Evolutionary conservation across 2,329 filamentous ascomycete species (phyloP), one percentile per base, ranked within the genome.

Genomic region (Diaporthe longicolla): DNA sequence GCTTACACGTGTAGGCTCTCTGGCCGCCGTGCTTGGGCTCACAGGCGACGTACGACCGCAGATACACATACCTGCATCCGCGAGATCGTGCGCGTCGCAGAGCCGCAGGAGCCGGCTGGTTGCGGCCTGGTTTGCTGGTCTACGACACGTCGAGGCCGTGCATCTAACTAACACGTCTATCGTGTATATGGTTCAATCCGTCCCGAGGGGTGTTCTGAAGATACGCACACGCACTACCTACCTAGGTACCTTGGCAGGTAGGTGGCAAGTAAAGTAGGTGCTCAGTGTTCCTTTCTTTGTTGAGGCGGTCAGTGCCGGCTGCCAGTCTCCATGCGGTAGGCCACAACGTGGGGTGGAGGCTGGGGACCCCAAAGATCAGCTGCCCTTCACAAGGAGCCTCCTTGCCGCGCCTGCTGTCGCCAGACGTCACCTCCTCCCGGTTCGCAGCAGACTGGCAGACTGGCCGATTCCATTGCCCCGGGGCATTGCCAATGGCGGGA

Each of bases 371-470:
- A 29, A 65, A 45, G 59, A 26, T 21, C 61, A 65, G 19, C 43
- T n/a, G 26, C 6, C 21, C 5, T 50, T 11, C 61, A 5, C 61
- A 48, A 65, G 61, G 61, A 65, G 43, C n/a, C 43, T 50, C 40
- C 61, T 63, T 63, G 59, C 59, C 59, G 59, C 59, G 58, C 40
- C 24, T 48, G 11, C 40, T 63, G 59, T 26, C 59, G 37, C 48
- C 59, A 21, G 40, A 48, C 40, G 26, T 48, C 59, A 48, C 40
- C 26, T 63, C 19, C 48, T 43, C 59, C 59, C 48, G 40, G 15
- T 65, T n/a, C 26, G 26, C 10, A 50, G 26, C 59, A 48, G 37
- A 65, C 19, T 35, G 59, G 26, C 59, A 48, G 37, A 65, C 19
- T 35, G 59, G 32, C 40, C 59, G 59, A 48, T 48, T 11, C 40